Base-by-base conservation (phyloP, 2,329 filamentous ascomycete species). In the Cercospora sojina region DNA sequence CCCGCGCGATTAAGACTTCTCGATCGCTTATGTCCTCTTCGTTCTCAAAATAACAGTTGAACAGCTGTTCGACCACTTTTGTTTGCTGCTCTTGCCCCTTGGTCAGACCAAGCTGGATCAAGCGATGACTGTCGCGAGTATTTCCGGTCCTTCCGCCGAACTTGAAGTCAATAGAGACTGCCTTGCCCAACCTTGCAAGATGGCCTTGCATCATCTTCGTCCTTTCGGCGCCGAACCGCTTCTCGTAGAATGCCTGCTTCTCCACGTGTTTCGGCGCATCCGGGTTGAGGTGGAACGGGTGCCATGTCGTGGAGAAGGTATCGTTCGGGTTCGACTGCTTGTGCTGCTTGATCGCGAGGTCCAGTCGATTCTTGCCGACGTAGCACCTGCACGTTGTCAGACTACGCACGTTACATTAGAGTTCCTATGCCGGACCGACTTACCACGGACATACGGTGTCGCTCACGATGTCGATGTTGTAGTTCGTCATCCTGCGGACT, bases 271-370 rank as follows among this genome's bases (percentile, higher is more conserved):
- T 81, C 0, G 90, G 85, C 0, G 86, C 82, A 56, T 83, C 82
- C 0, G 91, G 90, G 74, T 93, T 88, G 61, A 96, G 86, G 77
- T 94, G 93, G 81, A 91, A 96, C 1, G 92, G 90, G 67, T 86
- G 84, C 91, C 91, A 96, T 67, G 84, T 85, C 13, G 91, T 87
- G 56, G 83, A 85, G 80, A 96, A 93, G 20, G 84, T 91, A 79
- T 94, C 90, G 43, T 83, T 78, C 9, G 82, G 85, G 59, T 82
- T 80, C 0, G 90, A 87, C 71, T 67, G 25, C 47, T 73, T 91
- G 82, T 43, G 83, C 81, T 73, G 85, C 82, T 82, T 77, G 67
- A 96, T 94, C 68, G 90, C 91, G 68, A 85, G 85, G 59, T 90
- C 86, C 43, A 96, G 86, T 41, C 91, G 88, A 69, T 88, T 88